phyloP scores from a whole-genome alignment of 768 basidiomycete species.

The Phaeotremella fagi region DNA sequence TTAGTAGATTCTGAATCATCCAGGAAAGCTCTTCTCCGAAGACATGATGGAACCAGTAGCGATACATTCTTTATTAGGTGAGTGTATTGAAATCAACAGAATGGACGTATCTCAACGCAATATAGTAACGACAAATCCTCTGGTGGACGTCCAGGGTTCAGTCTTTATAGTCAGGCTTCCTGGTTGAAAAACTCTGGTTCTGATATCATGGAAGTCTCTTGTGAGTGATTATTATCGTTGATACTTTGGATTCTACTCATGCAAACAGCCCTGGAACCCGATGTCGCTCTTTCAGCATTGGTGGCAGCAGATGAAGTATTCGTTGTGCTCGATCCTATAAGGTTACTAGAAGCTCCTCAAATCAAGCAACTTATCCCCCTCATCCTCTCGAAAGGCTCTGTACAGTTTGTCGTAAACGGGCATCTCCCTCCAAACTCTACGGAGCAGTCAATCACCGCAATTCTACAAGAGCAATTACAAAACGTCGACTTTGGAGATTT shows the following conservation, averaged over 20 bases:
- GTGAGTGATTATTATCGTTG: background rate
- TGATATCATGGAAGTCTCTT: slow-evolving; percentile 28
- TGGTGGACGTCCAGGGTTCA: background rate
- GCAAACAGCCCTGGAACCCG: slow-evolving; percentile 4
- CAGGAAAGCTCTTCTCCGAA: slow-evolving; percentile 11
- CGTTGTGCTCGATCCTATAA: slow-evolving; percentile 41
- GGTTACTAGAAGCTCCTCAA: slow-evolving; percentile 18
- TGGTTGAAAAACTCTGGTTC: slow-evolving; percentile 29
- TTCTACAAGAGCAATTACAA: slow-evolving; percentile 3
- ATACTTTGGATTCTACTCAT: too few relatives aligned
- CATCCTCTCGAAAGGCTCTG: slow-evolving; percentile 2
- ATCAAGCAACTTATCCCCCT: slow-evolving; percentile 8
- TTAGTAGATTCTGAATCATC: slow-evolving; percentile 22
- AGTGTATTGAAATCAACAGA: background rate
- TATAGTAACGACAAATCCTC: background rate
- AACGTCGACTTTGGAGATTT: slow-evolving; percentile 1
- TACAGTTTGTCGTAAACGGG: slow-evolving; percentile 37
- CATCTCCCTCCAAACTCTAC: slow-evolving; percentile 13
- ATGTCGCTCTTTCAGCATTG: slow-evolving; percentile 16
- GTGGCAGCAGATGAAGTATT: slow-evolving; percentile 20
- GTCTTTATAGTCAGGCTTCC: slow-evolving; percentile 14
- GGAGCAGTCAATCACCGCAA: slow-evolving; percentile 2
- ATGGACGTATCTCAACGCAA: background rate
- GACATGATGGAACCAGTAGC: slow-evolving; percentile 14
- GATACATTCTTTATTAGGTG: slow-evolving; percentile 17